Evolutionary conservation across 306 rosid species (phyloP).

Genomic region (Inga laurina): DNA sequence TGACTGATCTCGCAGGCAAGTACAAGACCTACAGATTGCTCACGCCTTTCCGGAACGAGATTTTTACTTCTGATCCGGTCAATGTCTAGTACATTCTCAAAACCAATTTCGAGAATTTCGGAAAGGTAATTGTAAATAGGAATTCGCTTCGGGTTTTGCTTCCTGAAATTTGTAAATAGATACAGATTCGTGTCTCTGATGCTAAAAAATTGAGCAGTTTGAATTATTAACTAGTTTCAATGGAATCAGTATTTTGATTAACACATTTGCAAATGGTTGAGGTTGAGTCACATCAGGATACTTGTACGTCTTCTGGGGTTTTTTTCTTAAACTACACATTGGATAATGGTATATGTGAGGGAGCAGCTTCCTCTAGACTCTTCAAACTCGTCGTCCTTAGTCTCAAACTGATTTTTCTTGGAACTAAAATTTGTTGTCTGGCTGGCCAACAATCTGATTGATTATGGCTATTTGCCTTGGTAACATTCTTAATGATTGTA

Average conservation of each 20-base stretch:
- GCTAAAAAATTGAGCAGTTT: neutral
- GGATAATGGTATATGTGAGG: neutral
- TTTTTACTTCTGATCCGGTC: constrained; percentile 70
- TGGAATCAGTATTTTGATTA: neutral
- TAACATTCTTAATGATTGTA: neutral
- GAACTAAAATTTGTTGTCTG: neutral
- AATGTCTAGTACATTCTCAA: constrained; percentile 86
- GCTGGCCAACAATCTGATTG: neutral
- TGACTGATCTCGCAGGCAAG: constrained; percentile 76
- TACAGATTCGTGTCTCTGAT: neutral
- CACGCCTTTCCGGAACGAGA: constrained; percentile 55
- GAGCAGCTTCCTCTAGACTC: neutral
- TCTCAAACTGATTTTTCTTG: neutral
- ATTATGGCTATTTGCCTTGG: neutral
- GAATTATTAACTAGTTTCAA: neutral
- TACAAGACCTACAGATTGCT: constrained; percentile 77
- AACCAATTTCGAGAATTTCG: constrained; percentile 74
- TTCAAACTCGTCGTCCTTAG: neutral
- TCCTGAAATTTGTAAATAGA: neutral
- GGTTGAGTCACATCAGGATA: neutral
- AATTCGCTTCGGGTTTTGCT: neutral
- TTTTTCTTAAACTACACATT: too few species aligned
- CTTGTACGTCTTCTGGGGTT: neutral
- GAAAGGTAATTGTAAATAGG: constrained; percentile 58
- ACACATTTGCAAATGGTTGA: neutral